Conservation (phyloP, 164 flowering plant genomes). For the Piper longum region DNA sequence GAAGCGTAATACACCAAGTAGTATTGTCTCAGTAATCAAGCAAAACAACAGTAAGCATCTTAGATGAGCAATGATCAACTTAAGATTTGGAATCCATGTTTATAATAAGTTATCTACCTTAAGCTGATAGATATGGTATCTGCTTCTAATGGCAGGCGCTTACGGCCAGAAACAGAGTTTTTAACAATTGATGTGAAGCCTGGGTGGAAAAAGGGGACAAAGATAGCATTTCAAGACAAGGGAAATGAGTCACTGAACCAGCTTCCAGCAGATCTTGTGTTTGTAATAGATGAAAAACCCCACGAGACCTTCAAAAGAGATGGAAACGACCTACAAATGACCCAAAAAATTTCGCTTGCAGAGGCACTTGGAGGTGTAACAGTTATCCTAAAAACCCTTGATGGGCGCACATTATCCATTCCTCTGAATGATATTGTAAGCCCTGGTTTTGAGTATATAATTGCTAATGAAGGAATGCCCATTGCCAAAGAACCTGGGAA, state of each 20-base stretch:
- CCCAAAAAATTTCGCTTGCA: slow-evolving; percentile 28
- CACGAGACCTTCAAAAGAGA: slow-evolving; percentile 54
- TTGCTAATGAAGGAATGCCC: slow-evolving; percentile 57
- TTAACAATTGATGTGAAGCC: slow-evolving; percentile 56
- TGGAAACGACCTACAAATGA: slow-evolving; percentile 51
- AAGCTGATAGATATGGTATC: neutral
- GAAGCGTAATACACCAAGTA: too few species aligned
- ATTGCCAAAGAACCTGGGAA: slow-evolving; percentile 28
- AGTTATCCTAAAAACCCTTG: slow-evolving; percentile 37
- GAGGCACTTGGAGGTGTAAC: slow-evolving; percentile 57
- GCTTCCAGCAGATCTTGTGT: slow-evolving; percentile 57
- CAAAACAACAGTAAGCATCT: too few species aligned
- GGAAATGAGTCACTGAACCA: slow-evolving; percentile 48
- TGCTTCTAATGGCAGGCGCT: slow-evolving; percentile 9
- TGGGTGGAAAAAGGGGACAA: slow-evolving; percentile 81
- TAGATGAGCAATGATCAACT: too few species aligned
- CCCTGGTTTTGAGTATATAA: slow-evolving; percentile 43
- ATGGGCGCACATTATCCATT: slow-evolving; percentile 37
- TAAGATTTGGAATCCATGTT: too few species aligned
- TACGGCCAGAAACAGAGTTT: slow-evolving; percentile 31
- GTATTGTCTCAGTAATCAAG: too few species aligned
- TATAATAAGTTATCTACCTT: too few species aligned
- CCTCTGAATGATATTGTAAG: slow-evolving; percentile 35
- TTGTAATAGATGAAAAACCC: slow-evolving; percentile 57
- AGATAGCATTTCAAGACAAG: slow-evolving; percentile 71